Evolutionary conservation across 495 filamentous ascomycete genomes (phyloP), one percentile per base, ranked within the genome.

Genomic region (Talaromyces nanjingensis): DNA sequence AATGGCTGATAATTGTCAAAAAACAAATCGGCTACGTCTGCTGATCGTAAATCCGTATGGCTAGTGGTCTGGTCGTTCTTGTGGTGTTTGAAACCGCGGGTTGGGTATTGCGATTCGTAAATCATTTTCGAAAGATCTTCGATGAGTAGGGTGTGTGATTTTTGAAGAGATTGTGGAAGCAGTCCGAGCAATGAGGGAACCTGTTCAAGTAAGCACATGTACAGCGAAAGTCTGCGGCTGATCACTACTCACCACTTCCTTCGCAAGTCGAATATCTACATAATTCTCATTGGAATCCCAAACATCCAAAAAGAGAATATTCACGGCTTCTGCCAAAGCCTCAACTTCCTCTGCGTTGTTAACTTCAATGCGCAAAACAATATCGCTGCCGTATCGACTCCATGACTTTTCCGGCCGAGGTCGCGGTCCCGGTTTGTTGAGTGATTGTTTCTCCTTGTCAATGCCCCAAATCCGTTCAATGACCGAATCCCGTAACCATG

Each of bases 311-410:
- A 92, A 85, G 33, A 97, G 82, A 45, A 87, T 85, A 54, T 89
- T 83, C 8, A 88, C 78, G 16, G 91, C 94, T 63, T 88, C 81
- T 11, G 87, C 84, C 63, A 98, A 77, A 2, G 88, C 87, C 53
- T 77, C 76, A 60, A 90, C 89, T 67, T 98, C 90, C 27, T 86
- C 81, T 11, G 79, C 69, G 54, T 84, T 85, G 62, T 81, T 86
- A 63, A 96, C 75, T 69, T 90, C 91, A 81, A 97, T 97, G 16
- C 94, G 87, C 42, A 97, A 77, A 14, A 98, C 93, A 16, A 97
- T 80, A 71, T 97, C 89, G 52, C 87, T 83, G 54, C 84, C 86
- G 72, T 97, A 97, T 64, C 86, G 83, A 33, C 84, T 81, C 18
- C 84, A 75, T 31, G 88, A 76, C 33, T 78, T 84, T 5, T 78